phyloP scores from a whole-genome alignment of 1,284 basidiomycete species.

The Pseudozyma thailandica region DNA sequence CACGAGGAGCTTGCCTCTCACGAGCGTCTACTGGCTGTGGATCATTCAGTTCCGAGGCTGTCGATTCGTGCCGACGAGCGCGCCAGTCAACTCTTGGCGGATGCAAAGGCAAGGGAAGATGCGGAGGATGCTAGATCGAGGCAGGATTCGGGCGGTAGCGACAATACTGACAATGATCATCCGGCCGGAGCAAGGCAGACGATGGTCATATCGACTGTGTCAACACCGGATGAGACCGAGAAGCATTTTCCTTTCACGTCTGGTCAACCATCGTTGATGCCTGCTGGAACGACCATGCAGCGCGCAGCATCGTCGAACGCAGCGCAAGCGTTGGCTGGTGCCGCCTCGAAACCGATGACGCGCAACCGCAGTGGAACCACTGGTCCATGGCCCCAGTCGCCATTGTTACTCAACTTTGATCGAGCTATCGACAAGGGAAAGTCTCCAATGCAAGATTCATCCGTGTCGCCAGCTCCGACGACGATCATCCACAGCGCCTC shows the following conservation, averaged over 20 bases:
- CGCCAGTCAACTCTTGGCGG: slow-evolving; percentile 8
- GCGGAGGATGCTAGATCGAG: slow-evolving; percentile 12
- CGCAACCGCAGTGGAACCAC: slow-evolving; percentile 37
- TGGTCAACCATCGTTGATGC: slow-evolving; percentile 22
- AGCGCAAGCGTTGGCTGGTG: not conserved
- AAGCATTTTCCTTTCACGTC: slow-evolving; percentile 23
- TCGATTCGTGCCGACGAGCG: slow-evolving; percentile 39
- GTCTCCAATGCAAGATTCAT: slow-evolving; percentile 1
- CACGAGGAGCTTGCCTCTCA: slow-evolving; percentile 30
- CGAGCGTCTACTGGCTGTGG: slow-evolving; percentile 17
- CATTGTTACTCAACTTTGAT: slow-evolving; percentile 34
- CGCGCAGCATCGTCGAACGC: slow-evolving; percentile 22
- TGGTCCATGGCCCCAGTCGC: slow-evolving; percentile 51
- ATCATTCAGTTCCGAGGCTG: slow-evolving; percentile 12
- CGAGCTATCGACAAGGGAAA: not conserved
- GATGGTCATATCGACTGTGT: slow-evolving; percentile 39
- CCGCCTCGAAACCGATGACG: slow-evolving; percentile 22
- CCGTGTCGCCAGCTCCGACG: slow-evolving; percentile 26
- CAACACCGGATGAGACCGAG: slow-evolving; percentile 28
- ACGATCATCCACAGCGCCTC: slow-evolving; percentile 35
- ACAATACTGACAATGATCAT: slow-evolving; percentile 26
- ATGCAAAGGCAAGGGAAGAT: not conserved
- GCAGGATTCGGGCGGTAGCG: slow-evolving; percentile 38
- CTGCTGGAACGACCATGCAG: slow-evolving; percentile 10
- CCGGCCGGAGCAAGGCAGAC: slow-evolving; percentile 13